These are phyloP conservation scores for Fonsecaea pedrosoi DNA, from an alignment of 2,329 filamentous ascomycete genomes.

Conservation along the genomic window DNA sequence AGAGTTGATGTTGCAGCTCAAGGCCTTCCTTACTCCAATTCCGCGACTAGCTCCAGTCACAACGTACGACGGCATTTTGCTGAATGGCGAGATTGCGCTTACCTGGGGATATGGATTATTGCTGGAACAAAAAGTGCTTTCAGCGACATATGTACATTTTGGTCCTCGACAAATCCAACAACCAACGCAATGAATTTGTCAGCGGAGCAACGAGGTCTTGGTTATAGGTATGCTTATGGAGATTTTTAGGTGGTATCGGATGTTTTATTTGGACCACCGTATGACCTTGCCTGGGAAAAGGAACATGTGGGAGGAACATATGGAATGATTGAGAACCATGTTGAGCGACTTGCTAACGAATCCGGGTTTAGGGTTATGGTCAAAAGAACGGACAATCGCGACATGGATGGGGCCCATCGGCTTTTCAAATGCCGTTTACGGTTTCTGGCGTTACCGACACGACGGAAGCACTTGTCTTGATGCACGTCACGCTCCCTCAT, in stretches of 20 bases:
- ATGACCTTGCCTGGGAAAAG: background rate
- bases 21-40: slow-evolving; percentile 28
- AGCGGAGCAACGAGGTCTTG: background rate
- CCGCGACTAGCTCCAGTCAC: slow-evolving; percentile 27
- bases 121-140: background rate
- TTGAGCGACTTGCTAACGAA: background rate
- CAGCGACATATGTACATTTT: background rate
- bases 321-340: background rate
- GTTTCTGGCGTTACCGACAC: background rate
- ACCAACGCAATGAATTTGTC: background rate
- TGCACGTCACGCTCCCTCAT: background rate
- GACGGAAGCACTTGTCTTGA: background rate
- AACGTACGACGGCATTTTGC: slow-evolving; percentile 21
- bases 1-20: background rate
- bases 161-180: background rate
- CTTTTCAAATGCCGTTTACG: background rate
- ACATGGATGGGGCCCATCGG: background rate
- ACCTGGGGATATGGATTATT: background rate
- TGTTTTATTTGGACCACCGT: background rate
- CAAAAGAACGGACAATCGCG: background rate
- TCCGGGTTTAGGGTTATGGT: background rate
- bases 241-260: background rate
- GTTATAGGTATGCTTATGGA: background rate
- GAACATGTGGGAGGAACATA: background rate
- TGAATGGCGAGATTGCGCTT: background rate